Percentiles rank a stretch among this genome's conserved stretches.
Evolutionary conservation across 179 eudicot genomes (phyloP).

Genomic region (Monotropa hypopitys): DNA sequence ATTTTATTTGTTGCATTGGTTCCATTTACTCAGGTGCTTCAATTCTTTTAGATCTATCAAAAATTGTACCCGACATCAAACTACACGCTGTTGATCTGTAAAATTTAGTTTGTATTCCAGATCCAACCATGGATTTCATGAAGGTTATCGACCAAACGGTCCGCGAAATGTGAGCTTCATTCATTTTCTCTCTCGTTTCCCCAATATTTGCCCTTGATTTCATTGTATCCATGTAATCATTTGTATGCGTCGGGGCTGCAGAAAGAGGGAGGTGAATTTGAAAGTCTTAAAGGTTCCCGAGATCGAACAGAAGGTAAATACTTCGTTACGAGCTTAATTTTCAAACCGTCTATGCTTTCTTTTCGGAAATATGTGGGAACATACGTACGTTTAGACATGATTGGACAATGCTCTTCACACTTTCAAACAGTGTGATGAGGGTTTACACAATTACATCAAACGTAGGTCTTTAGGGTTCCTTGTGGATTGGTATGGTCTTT

Average conservation of each 20-base stretch:
- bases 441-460: neutral
- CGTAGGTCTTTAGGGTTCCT: neutral
- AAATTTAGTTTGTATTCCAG: constrained; percentile 3
- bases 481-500: neutral
- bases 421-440: neutral
- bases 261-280: constrained; percentile 98
- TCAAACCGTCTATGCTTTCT: neutral
- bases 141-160: constrained; percentile 97
- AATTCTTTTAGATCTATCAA: constrained; percentile 1
- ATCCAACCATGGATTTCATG: constrained; percentile 78
- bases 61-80: neutral
- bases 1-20: neutral
- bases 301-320: constrained; percentile 91
- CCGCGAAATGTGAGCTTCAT: constrained; percentile 66
- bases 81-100: neutral
- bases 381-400: neutral
- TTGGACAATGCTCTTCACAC: neutral
- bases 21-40: constrained; percentile 3
- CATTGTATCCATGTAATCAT: neutral
- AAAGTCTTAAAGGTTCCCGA: constrained; percentile 98
- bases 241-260: constrained; percentile 17
- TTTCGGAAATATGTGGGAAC: neutral
- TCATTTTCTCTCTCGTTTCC: neutral
- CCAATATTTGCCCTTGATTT: neutral
- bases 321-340: neutral